Base-by-base conservation (phyloP, 768 basidiomycete species). In the Antrodiella citrinella region DNA sequence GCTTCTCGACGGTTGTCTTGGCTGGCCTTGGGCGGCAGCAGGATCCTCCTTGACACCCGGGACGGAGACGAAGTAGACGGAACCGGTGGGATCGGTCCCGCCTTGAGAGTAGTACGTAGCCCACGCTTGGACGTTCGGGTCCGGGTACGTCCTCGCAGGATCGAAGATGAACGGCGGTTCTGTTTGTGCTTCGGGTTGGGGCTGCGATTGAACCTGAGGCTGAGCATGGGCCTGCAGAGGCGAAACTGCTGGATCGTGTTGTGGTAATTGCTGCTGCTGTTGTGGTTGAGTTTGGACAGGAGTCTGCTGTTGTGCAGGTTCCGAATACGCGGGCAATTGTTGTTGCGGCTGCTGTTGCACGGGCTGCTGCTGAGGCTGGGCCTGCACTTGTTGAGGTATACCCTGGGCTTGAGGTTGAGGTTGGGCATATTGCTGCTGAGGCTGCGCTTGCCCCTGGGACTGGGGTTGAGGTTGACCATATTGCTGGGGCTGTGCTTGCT, bases 61-160 rank as follows among this genome's bases (percentile, higher is more conserved):
- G 1, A 91, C 80, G 2, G 79, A 81, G 45, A 84, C 66, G 58
- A 92, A 92, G 67, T 92, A 92, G 35, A 91, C 84, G 5, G 83
- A 71, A 7, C 90, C 90, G 4, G 84, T 80, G 0, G 72, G 64
- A 51, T 91, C 89, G 43, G 66, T 77, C 3, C 89, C 89, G 21
- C 90, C 90, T 52, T 83, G 78, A 0, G 82, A 81, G 61, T 91
- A 91, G 65, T 92, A 92, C 56, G 81, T 77, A 4, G 86, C 89
- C 89, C 89, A 91, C 0, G 85, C 86, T 61, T 91, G 88, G 19
- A 83, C 87, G 54, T 89, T 89, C 49, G 81, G 77, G 62, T 92
- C 89, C 13, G 79, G 66, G 57, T 92, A 92, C 19, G 79, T 80
- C 45, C 71, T 68, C 23, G 70, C 73, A 3, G 86, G 84, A 55